These are phyloP conservation scores for Melampsora larici-populina DNA, from an alignment of 1,284 basidiomycete species.

Conservation along the genomic window DNA sequence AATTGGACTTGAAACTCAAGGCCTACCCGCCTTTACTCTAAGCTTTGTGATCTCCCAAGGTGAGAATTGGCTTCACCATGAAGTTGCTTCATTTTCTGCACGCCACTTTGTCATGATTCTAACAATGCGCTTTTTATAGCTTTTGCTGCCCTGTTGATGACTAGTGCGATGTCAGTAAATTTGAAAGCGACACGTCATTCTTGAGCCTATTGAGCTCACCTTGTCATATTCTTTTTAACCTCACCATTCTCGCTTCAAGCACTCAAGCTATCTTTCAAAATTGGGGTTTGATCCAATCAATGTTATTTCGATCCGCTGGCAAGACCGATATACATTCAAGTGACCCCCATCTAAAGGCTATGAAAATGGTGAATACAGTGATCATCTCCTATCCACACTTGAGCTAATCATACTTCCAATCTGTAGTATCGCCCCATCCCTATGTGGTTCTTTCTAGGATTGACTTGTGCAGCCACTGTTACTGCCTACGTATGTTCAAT, in stretches of 20 bases:
- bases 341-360: constrained; percentile 36
- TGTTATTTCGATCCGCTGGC: constrained; percentile 5
- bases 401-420: background rate
- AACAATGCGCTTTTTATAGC: constrained; percentile 1
- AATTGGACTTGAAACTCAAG: constrained; percentile 13
- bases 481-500: constrained; percentile 34
- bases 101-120: background rate
- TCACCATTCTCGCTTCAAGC: background rate
- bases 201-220: background rate
- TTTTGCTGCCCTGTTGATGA: constrained; percentile 43
- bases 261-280: constrained; percentile 42
- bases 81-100: background rate
- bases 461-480: constrained; percentile 16
- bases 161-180: constrained; percentile 38
- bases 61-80: background rate
- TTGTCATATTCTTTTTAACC: background rate
- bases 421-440: constrained; percentile 28
- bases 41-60: constrained; percentile 41
- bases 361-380: constrained; percentile 21
- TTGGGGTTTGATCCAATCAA: constrained; percentile 32
- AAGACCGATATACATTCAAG: background rate
- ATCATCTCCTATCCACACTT: background rate
- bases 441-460: constrained; percentile 33
- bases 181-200: background rate
- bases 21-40: constrained; percentile 30